Evolutionary conservation across 139 green algal genomes (phyloP).

Genomic region (Chlorella sp.): DNA sequence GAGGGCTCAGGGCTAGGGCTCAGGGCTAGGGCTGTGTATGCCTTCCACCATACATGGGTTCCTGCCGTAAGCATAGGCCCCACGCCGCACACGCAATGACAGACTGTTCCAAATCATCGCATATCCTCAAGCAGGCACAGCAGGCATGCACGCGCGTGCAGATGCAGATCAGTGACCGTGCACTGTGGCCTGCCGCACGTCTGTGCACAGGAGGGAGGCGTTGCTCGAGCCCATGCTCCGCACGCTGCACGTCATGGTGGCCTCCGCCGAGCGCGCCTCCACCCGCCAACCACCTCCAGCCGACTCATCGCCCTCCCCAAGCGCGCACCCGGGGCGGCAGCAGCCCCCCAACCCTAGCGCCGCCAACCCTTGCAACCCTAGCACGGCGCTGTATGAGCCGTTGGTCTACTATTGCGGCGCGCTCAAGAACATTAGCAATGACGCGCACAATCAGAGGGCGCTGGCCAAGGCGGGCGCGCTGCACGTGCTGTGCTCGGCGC

Average conservation of each 20-base stretch:
- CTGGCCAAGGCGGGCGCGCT: slow-evolving; percentile 30
- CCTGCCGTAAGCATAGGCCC: too few relatives aligned
- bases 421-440: slow-evolving; percentile 42
- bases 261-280: slow-evolving; percentile 5
- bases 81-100: too few relatives aligned
- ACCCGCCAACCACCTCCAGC: background rate
- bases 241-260: slow-evolving; percentile 36
- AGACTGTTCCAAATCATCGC: too few relatives aligned
- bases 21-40: too few relatives aligned
- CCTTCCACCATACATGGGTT: too few relatives aligned
- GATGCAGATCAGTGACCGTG: too few relatives aligned
- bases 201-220: slow-evolving; percentile 23
- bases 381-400: slow-evolving; percentile 15
- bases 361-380: background rate
- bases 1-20: too few relatives aligned
- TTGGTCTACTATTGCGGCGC: slow-evolving; percentile 36
- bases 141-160: too few relatives aligned
- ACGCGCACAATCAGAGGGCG: slow-evolving; percentile 26
- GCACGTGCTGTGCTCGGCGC: slow-evolving; percentile 9
- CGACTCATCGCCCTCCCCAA: background rate
- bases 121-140: too few relatives aligned
- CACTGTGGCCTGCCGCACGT: too few relatives aligned
- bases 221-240: slow-evolving; percentile 39
- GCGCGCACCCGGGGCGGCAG: slow-evolving; percentile 5
- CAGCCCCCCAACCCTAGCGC: background rate